A percentile compares a stretch with the other conserved stretches of the same genome.
These are phyloP conservation scores for Batrachochytrium dendrobatidis DNA, from an alignment of 371 early-diverging fungal species.

Conservation along the genomic window DNA sequence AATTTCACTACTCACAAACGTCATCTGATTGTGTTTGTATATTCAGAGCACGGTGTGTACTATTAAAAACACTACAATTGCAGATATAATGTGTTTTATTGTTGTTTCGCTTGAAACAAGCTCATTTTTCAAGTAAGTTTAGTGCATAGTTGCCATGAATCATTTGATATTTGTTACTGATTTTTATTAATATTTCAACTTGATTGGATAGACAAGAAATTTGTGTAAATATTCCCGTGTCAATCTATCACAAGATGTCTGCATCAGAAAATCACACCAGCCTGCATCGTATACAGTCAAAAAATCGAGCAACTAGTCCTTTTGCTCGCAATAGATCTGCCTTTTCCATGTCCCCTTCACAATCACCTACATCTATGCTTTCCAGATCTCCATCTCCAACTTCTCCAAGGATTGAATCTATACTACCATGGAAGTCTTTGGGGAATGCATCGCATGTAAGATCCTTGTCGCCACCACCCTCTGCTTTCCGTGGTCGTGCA, in stretches of 20 bases:
- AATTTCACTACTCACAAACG: not conserved
- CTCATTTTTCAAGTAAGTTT: constrained; percentile 33
- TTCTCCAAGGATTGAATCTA: too few species aligned
- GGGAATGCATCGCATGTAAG: too few species aligned
- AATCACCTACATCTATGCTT: not conserved
- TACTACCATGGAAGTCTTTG: too few species aligned
- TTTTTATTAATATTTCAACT: not conserved
- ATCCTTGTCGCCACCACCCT: constrained; percentile 11
- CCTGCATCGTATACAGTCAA: too few species aligned
- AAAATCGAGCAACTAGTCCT: too few species aligned
- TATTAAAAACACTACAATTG: constrained; percentile 43
- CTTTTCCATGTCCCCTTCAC: not conserved
- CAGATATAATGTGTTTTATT: constrained; percentile 43
- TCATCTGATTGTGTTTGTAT: not conserved
- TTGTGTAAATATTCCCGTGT: not conserved
- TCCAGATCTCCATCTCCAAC: too few species aligned
- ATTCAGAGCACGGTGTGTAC: constrained; percentile 28
- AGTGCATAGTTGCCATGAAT: too few species aligned
- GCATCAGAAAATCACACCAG: too few species aligned
- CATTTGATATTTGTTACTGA: too few species aligned
- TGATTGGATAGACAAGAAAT: not conserved
- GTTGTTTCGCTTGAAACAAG: constrained; percentile 42
- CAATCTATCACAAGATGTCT: not conserved
- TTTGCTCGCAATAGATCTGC: too few species aligned
- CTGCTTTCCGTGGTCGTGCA: not conserved